Base-by-base conservation (phyloP, 331 rosid genomes). In the Quercus lobata region DNA sequence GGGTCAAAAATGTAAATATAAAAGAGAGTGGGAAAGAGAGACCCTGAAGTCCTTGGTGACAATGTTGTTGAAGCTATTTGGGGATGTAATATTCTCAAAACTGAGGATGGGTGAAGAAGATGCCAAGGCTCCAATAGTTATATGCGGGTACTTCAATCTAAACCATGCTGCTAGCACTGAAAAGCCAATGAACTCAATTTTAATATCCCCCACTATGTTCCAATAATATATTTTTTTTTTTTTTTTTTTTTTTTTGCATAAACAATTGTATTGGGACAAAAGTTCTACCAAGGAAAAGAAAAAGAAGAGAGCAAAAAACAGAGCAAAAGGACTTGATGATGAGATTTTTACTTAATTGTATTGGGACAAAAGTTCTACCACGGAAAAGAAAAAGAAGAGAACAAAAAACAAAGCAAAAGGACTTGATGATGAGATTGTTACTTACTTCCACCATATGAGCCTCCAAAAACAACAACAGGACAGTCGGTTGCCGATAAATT, bases 101-200 rank as follows among this genome's bases (percentile, higher is more conserved):
- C 89, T 83, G 49, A 92, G 97, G 21, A 95, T 91, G 4, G 98
- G 98, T 12, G 98, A 84, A 52, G 98, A 94, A 7, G 98, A 94
- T 32, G 97, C 89, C 77, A 94, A 74, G 49, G 97, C 97, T 91
- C 98, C 98, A 29, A 92, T 83, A 9, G 97, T 83, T 19, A 94
- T 83, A 24, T 94, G 96, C 1, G 97, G 97, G 85, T 94, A 94
- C 86, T 94, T 94, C 89, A 94, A 34, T 58, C 97, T 90, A 70
- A 94, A 94, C 98, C 97, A 94, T 1, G 97, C 97, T 30, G 96
- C 97, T 70, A 94, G 79, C 98, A 94, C 95, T 94, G 77, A 46
- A 71, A 52, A n/a, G 7, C 54, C 54, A 81, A 24, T 17, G 1
- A 34, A 60, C 25, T 19, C 55, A 19, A 12, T 32, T 32, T 66